Evolutionary conservation across 495 filamentous ascomycete species (phyloP).

Genomic region (Aspergillus kassunensis): DNA sequence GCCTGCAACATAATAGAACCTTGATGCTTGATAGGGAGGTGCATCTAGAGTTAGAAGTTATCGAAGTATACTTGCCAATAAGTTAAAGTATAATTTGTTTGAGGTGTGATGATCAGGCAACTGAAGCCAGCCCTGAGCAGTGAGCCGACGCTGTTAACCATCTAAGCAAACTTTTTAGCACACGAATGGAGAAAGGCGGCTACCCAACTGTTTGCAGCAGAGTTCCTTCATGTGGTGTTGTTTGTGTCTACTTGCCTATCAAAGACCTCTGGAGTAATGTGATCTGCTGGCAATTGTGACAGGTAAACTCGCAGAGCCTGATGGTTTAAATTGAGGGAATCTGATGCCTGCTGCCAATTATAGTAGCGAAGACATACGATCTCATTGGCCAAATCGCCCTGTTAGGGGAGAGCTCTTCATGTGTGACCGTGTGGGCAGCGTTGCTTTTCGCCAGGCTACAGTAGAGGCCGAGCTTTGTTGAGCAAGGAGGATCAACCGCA

Average conservation of each 20-base stretch:
- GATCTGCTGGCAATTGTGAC: slow-evolving; percentile 1
- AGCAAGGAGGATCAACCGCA: slow-evolving; percentile 13
- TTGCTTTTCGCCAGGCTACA: not conserved
- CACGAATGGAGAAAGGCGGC: not conserved
- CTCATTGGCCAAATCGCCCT: not conserved
- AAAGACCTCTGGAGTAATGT: not conserved
- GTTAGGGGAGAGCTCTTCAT: not conserved
- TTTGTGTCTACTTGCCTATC: not conserved
- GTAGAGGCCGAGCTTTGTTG: slow-evolving; percentile 11
- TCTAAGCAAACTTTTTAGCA: not conserved
- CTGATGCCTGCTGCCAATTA: not conserved
- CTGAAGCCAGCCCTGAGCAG: too few relatives aligned
- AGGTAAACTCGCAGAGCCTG: slow-evolving; percentile 1
- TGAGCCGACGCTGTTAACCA: not conserved
- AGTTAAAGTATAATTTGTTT: slow-evolving; percentile 1
- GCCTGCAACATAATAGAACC: too few relatives aligned
- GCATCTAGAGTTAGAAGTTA: too few relatives aligned
- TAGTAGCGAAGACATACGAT: not conserved
- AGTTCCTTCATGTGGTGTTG: not conserved
- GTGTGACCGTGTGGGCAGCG: not conserved
- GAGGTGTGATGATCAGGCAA: too few relatives aligned
- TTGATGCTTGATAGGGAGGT: too few relatives aligned
- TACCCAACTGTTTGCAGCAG: not conserved
- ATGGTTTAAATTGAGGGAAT: too few relatives aligned
- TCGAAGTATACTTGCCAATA: not conserved